Evolutionary conservation across 2,329 filamentous ascomycete genomes (phyloP), one percentile per base, ranked within the genome.

Genomic region (Diaporthe capsici): DNA sequence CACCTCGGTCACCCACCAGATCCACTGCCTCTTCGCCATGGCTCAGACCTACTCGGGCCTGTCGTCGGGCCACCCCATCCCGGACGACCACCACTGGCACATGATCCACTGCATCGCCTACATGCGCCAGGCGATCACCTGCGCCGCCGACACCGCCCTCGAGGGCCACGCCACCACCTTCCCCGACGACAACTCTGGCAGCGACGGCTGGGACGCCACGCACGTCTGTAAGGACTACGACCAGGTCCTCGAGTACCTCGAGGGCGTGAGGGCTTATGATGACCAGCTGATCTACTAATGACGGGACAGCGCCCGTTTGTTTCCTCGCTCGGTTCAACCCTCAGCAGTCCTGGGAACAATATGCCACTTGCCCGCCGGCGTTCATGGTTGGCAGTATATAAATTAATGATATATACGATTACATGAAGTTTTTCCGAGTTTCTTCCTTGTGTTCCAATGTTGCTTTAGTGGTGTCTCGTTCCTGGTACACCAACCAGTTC

Each of bases 81-180:
- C 85, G 25, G 82, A 84, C 34, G 85, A 87, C 77, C 84, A 86
- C 79, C 84, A 87, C 80, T 86, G 85, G 84, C 86, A 88, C 80
- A 86, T 88, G 82, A 84, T 85, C 72, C 86, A 88, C 81, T 88
- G 86, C 82, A 86, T 87, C 79, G 84, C 86, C 78, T 88, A 88
- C 79, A 84, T 88, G 81, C 82, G 86, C 15, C 85, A 88, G 79
- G 85, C 85, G 53, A 85, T 88, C 76, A 84, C 87, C 83, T 88
- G 86, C 80, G 84, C 81, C 39, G 84, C 85, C 71, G 86, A 88
- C 76, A 86, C 85, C 75, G 85, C 86, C 1, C 80, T 87, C 61
- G 86, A 88, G 80, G 86, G 86, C 49, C 83, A 84, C 20, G 85
- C 86, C 79, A 87, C 86, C 3, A 87, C 86, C 1, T 87, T 87